Base-by-base conservation (phyloP, 225 moss, liverwort and hornwort genomes). In the Pseudisothecium myosuroides region DNA sequence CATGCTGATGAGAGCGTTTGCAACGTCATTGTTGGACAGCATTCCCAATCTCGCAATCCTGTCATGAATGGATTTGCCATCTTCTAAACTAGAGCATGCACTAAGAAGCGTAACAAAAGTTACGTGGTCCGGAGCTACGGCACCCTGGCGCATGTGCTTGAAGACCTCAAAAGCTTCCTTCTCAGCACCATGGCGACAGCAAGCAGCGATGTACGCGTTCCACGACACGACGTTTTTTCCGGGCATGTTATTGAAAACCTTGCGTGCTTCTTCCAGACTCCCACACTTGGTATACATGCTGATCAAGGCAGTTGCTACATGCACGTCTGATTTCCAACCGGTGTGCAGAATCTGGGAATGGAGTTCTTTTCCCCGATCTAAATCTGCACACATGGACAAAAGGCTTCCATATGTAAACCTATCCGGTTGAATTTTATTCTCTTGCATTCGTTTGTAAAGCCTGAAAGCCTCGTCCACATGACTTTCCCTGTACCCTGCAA, bases 241-340 rank as follows among this genome's bases (percentile, higher is more conserved):
- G 36, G 94, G 94, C 93, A 95, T 92, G 47, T 82, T 39, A 11
- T 76, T 55, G 76, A 95, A 95, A 59, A 92, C 88, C 22, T 91
- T 83, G 67, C 92, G 88, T 56, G 95, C 94, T 88, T 92, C 88
- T 37, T 88, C 88, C 59, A 93, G 83, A 83, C 60, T 89, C 68
- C 95, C 94, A 88, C 94, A 95, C 62, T 93, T 94, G 67, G 87
- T 75, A 54, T 94, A 95, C 95, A 95, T 92, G 90, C 87, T 94
- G 78, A 95, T 92, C 82, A 95, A 81, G 83, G 94, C 91, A 83
- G 92, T 95, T 72, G 93, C 92, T 32, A 95, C 91, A 84, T 76
- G 63, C 74, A 92, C 90, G 88, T 94, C 80, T 47, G 85, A 87
- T 52, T 92, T 64, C 90, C 92, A 91, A 64, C 90, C 90, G 45